Percentiles rank a stretch among this genome's conserved stretches.
These are phyloP conservation scores for Salix brachista DNA, from an alignment of 345 rosid species.

Conservation along the genomic window DNA sequence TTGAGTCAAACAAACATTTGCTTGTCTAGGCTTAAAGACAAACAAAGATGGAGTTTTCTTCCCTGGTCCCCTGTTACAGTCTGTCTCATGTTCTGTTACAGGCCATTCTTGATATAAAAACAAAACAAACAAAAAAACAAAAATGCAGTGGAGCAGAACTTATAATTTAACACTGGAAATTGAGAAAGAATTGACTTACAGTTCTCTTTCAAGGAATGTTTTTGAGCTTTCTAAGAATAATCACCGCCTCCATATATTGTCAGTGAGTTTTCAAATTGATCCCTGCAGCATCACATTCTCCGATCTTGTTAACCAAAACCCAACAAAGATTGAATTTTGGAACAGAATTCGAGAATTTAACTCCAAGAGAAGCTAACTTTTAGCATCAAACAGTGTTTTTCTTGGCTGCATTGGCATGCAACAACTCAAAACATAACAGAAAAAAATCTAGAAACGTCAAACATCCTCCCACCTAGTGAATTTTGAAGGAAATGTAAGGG, in stretches of 20 bases:
- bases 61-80: slow-evolving; percentile 48
- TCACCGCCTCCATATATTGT: slow-evolving; percentile 30
- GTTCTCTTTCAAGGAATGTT: slow-evolving; percentile 38
- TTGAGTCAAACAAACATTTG: slow-evolving; percentile 29
- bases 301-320: not conserved
- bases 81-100: slow-evolving; percentile 28
- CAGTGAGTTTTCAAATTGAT: not conserved
- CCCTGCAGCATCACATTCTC: not conserved
- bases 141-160: not conserved
- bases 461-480: not conserved
- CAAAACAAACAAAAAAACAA: not conserved
- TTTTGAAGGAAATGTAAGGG: not conserved
- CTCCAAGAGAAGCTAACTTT: not conserved
- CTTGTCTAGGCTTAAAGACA: slow-evolving; percentile 11
- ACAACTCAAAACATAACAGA: not conserved
- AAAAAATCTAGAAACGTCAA: not conserved
- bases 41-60: slow-evolving; percentile 35
- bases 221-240: slow-evolving; percentile 27
- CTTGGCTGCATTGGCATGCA: not conserved
- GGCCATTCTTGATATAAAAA: slow-evolving; percentile 1
- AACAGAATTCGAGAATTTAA: not conserved
- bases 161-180: slow-evolving; percentile 22
- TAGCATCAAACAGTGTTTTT: not conserved
- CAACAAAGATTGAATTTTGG: not conserved
- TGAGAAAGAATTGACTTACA: slow-evolving; percentile 19